phyloP scores from a whole-genome alignment of 176 grass and related monocot genomes.

The Aechmea fasciata region DNA sequence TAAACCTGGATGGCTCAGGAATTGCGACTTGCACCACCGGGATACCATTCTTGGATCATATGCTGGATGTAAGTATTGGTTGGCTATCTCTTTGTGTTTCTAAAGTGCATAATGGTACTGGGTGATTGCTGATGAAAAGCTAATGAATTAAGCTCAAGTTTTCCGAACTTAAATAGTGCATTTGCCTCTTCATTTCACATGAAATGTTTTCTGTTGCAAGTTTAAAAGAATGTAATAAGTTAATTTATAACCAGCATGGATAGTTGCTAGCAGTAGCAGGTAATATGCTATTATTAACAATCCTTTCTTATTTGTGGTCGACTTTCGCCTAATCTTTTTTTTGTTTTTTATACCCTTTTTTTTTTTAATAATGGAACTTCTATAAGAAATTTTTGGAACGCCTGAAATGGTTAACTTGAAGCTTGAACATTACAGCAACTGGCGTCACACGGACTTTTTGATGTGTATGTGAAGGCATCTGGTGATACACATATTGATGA shows the following conservation, averaged over 20 bases:
- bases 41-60: slow-evolving; percentile 93
- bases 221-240: too few species aligned
- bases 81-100: background rate
- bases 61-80: slow-evolving; percentile 65
- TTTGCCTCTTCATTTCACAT: too few species aligned
- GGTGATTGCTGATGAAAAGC: background rate
- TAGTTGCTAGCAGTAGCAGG: too few species aligned
- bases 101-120: too few species aligned
- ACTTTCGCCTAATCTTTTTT: too few species aligned
- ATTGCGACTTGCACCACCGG: slow-evolving; percentile 55
- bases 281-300: too few species aligned
- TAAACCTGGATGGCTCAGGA: slow-evolving; percentile 83
- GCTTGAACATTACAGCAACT: slow-evolving; percentile 53
- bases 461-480: slow-evolving; percentile 66
- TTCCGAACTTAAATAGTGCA: background rate
- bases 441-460: slow-evolving; percentile 88
- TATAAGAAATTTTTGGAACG: background rate
- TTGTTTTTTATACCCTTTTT: too few species aligned
- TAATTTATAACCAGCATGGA: too few species aligned
- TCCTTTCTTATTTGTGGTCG: too few species aligned
- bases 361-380: too few species aligned
- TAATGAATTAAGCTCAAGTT: too few species aligned
- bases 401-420: slow-evolving; percentile 9
- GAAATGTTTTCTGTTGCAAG: too few species aligned
- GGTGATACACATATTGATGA: slow-evolving; percentile 98